Base-by-base conservation (phyloP, 306 rosid species). In the Echinosophora koreensis region DNA sequence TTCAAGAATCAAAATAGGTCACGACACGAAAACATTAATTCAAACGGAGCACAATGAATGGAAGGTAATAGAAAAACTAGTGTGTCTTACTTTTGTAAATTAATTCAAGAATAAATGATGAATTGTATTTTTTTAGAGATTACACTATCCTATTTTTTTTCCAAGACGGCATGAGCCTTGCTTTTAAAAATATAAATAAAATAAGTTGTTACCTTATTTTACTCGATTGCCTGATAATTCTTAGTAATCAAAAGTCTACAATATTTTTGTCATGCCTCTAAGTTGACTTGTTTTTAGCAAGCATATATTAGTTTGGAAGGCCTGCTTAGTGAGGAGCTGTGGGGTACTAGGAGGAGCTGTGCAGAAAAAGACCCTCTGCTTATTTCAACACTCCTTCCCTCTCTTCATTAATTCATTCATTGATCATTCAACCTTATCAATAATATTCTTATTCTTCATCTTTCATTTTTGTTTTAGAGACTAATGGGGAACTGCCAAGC, bases 401-500 rank as follows among this genome's bases (percentile, higher is more conserved):
- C 54, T 68, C 72, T 44, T 44, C 69, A 56, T 39, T 47, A 50
- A 54, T 22, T 79, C 60, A 69, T 58, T 46, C 50, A n/a, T n/a
- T n/a, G n/a, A n/a, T n/a, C n/a, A n/a, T n/a, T n/a, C n/a, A n/a
- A n/a, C n/a, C n/a, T n/a, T n/a, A n/a, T n/a, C n/a, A n/a, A n/a
- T n/a, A n/a, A n/a, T 10, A 7, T 11, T 60, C 17, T 3, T 47
- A 57, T 37, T 74, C 35, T 8, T 44, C 49, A 3, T 10, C 12
- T 37, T 71, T 38, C 16, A 27, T 52, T 44, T 8, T 27, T 70
- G 6, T 12, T 22, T 17, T n/a, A n/a, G n/a, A n/a, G n/a, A n/a
- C n/a, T n/a, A 80, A 91, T 95, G 99, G 98, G 99, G 38, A 96
- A 96, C 69, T 96, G 99, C 42, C 99, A 96, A 70, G 92, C 98